Conservation (phyloP, 2,329 filamentous ascomycete species). For the Alternaria infectoria region DNA sequence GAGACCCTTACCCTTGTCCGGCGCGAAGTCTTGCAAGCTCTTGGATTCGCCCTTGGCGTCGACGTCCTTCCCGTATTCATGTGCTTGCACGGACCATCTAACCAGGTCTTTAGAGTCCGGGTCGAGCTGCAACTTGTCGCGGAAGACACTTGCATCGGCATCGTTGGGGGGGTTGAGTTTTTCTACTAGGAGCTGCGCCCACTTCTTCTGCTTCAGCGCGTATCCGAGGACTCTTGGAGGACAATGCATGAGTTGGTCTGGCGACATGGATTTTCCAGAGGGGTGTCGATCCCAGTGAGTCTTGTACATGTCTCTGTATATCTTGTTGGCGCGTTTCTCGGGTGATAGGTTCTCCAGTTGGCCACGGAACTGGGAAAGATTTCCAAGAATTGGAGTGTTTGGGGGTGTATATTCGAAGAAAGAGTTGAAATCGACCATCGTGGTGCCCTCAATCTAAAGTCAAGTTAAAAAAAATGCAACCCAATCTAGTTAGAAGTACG, state of each 20-base stretch:
- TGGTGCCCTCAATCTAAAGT: not conserved
- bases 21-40: not conserved
- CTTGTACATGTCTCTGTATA: not conserved
- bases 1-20: not conserved
- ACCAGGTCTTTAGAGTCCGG: not conserved
- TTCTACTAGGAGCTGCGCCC: not conserved
- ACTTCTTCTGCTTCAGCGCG: not conserved
- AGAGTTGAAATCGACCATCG: not conserved
- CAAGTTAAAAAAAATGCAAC: not conserved
- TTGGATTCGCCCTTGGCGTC: not conserved
- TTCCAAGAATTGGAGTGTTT: not conserved
- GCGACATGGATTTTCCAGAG: not conserved
- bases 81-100: not conserved
- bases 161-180: not conserved
- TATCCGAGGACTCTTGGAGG: not conserved
- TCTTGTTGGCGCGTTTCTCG: not conserved
- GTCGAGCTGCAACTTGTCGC: not conserved
- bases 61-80: not conserved
- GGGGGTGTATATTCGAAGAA: not conserved
- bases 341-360: not conserved
- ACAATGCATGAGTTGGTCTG: not conserved
- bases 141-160: not conserved
- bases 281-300: not conserved
- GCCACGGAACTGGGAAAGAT: not conserved
- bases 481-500: accelerated